Base-by-base conservation (phyloP, 371 early-diverging fungal species). In the Mortierella sp. region DNA sequence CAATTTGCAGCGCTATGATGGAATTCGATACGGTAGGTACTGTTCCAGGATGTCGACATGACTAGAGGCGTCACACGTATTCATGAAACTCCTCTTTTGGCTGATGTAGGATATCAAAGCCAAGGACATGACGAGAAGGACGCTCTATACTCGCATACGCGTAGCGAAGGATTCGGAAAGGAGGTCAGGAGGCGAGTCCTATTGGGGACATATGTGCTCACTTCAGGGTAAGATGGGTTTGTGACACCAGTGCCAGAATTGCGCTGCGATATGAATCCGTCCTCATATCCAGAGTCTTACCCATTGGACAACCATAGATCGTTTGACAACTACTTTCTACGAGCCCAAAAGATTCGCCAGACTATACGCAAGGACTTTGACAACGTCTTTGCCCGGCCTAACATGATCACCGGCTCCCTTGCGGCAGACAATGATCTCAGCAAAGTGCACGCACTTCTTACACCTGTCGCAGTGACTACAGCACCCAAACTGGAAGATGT, bases 1-100 rank as follows among this genome's bases (percentile, higher is more conserved):
- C 17, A 96, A 96, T 68, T 68, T 97, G 63, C 90, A 96, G 53
- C 82, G 94, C 55, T 97, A 86, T 61, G 95, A 96, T 78, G 98
- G 98, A 2, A 68, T 94, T 14, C 85, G 94, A 52, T 96, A 91
- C 78, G 97, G 95, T 83, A 69, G 57, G 54, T 60, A 12, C 25
- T 47, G 45, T 21, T 14, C n/a, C 45, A 44, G n/a, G n/a, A n/a
- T n/a, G n/a, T n/a, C n/a, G n/a, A n/a, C n/a, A 39, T 39, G 39
- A 39, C 8, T 14, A 39, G 39, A 39, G 39, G 39, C 39, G 14
- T n/a, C n/a, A n/a, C n/a, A n/a, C n/a, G 39, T 44, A 17, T 12
- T 5, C n/a, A 17, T 12, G 5, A 12, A 17, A 17, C 19, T 44
- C 19, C 6, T 49, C 3, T 8, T 4, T 0, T 39, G 3, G 8